These are phyloP conservation scores for Tuber aestivum DNA, from an alignment of 495 filamentous ascomycete genomes.

Conservation along the genomic window DNA sequence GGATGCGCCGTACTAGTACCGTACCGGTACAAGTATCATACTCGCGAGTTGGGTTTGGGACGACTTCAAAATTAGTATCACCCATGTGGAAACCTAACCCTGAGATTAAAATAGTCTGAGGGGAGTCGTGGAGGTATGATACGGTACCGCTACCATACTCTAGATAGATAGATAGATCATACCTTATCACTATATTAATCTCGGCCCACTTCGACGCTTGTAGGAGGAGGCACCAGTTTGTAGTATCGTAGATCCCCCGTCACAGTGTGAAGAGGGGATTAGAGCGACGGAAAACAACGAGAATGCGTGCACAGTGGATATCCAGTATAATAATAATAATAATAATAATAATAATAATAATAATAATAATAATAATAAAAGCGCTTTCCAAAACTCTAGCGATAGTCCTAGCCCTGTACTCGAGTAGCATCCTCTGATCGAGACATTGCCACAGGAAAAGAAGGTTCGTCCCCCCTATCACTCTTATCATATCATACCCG, in stretches of 20 bases:
- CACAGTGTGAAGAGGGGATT: no score
- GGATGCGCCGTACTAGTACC: neutral
- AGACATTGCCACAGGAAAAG: neutral
- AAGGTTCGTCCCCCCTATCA: neutral
- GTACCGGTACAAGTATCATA: neutral
- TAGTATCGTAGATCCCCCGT: no score
- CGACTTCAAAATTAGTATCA: neutral
- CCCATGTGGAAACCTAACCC: neutral
- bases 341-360: no score
- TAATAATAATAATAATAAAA: no score
- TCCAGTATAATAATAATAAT: no score
- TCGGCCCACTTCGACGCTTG: neutral
- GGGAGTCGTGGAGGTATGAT: neutral
- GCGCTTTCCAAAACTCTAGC: no score
- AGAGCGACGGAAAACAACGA: no score
- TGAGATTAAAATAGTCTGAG: neutral
- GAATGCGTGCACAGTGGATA: no score
- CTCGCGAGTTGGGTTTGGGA: neutral
- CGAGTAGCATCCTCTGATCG: no score
- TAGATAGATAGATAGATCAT: neutral
- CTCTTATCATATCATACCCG: neutral
- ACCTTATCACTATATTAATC: neutral
- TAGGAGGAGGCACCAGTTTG: neutral
- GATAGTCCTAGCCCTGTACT: no score
- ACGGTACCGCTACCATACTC: no score